Evolutionary conservation across 257 asterid genomes (phyloP), one percentile per base, ranked within the genome.

Genomic region (Petunia secreta): DNA sequence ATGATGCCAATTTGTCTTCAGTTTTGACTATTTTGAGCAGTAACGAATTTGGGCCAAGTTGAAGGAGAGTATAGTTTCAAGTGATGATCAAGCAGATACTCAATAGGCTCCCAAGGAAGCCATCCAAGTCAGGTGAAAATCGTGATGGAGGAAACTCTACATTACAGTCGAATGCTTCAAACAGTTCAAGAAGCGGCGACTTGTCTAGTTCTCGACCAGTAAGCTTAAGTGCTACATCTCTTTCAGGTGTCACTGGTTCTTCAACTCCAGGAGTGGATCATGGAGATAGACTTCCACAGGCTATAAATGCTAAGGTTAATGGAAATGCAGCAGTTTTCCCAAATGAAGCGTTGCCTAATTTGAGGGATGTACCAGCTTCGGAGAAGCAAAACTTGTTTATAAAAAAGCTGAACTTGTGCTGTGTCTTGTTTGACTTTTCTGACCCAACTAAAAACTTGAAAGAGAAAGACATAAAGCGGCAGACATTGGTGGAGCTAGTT

Each of bases 401-500:
- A 84, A 88, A 79, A 82, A 94, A 93, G 85, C 84, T 94, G 87
- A 91, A 78, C 77, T 80, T 94, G 84, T 94, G 97, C 66, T 91
- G 92, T 73, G 89, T 88, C 39, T 80, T 88, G 68, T 94, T 93
- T 82, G 97, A 93, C 81, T 94, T 94, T 89, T 84, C 93, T 48
- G 98, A 94, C 86, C 95, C 94, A 37, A 82, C 94, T 0, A 93
- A 93, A 89, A 89, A 89, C 87, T 58, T 87, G 86, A 91, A 91
- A 85, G 98, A 94, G 80, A 94, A 91, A 82, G 98, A 94, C 65
- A 84, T 94, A 82, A 94, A 94, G 81, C 85, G 95, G 59, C 98
- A 94, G 85, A 91, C 98, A 1, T 83, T 94, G 86, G 93, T 92
- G 80, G 98, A 94, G 84, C 91, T 91, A 77, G 97, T 93, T 44